Evolutionary conservation across 2,329 filamentous ascomycete species (phyloP).

Genomic region (Aureobasidium sp.): DNA sequence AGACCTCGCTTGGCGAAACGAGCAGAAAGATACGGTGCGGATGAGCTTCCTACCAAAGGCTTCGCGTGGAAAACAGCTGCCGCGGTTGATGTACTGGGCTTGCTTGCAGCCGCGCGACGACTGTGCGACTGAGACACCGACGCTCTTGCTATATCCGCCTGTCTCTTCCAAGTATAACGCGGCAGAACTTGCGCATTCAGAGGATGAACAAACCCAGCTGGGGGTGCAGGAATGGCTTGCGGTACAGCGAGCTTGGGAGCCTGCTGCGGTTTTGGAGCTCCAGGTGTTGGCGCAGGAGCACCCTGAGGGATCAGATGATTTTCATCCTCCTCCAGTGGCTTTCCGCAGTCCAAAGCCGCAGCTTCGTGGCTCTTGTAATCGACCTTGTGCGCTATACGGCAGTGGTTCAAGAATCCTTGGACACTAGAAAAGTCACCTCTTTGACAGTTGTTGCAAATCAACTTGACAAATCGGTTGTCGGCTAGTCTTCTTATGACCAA

Average conservation of each 20-base stretch:
- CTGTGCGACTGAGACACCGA: not conserved
- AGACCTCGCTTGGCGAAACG: constrained; percentile 34
- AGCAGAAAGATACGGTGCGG: constrained; percentile 34
- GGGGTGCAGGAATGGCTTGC: not conserved
- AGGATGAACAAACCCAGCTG: constrained; percentile 12
- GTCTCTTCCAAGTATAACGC: constrained; percentile 16
- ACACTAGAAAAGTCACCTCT: constrained; percentile 91
- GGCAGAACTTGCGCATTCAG: constrained; percentile 15
- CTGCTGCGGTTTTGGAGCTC: constrained; percentile 11
- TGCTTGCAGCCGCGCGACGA: not conserved
- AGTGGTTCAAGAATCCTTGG: constrained; percentile 99
- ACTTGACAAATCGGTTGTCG: constrained; percentile 78
- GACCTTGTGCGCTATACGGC: constrained; percentile 85
- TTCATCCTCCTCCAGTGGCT: constrained; percentile 66
- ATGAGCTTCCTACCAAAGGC: constrained; percentile 11
- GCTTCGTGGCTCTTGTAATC: constrained; percentile 96
- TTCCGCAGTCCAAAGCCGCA: constrained; percentile 79
- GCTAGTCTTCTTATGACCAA: constrained; percentile 74
- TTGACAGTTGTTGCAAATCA: constrained; percentile 79
- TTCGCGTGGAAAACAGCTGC: not conserved
- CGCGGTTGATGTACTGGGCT: not conserved
- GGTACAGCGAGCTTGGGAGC: not conserved
- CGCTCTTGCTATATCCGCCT: constrained; percentile 11
- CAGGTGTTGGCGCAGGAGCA: constrained; percentile 4
- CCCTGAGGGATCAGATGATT: constrained; percentile 16